These are phyloP conservation scores for Aspergillus spinulosporus DNA, from an alignment of 2,329 filamentous ascomycete genomes.

Conservation along the genomic window DNA sequence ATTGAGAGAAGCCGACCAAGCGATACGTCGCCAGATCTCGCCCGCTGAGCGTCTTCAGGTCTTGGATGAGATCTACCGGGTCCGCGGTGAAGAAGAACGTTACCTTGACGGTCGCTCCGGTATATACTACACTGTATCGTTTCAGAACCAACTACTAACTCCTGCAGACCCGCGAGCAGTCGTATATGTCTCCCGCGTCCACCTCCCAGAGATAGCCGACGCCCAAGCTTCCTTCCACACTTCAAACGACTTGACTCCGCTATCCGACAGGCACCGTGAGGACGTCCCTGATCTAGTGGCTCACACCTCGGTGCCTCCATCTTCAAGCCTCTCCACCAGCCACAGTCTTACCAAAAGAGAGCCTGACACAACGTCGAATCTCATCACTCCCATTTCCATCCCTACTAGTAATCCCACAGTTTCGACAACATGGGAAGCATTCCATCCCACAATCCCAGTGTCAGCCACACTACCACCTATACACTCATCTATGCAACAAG, in stretches of 20 bases:
- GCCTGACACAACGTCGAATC: slow-evolving; percentile 1
- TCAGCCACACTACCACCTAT: slow-evolving; percentile 17
- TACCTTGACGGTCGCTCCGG: slow-evolving; percentile 33
- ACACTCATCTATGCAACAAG: slow-evolving; percentile 6
- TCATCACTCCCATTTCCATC: neutral
- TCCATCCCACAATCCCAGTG: slow-evolving; percentile 3
- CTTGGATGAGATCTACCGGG: slow-evolving; percentile 38
- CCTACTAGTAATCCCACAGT: neutral
- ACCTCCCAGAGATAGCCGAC: slow-evolving; percentile 30
- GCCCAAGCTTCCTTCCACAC: slow-evolving; percentile 20
- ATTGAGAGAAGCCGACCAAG: slow-evolving; percentile 35
- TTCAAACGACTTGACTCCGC: slow-evolving; percentile 14
- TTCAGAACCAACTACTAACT: neutral
- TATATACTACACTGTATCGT: slow-evolving; percentile 14
- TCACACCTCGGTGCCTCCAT: slow-evolving; percentile 25
- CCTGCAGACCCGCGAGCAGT: slow-evolving; percentile 27
- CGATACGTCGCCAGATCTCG: slow-evolving; percentile 35
- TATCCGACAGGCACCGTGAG: slow-evolving; percentile 19
- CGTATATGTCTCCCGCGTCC: slow-evolving; percentile 30
- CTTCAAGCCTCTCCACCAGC: slow-evolving; percentile 13
- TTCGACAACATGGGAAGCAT: slow-evolving; percentile 16
- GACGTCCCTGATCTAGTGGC: slow-evolving; percentile 21
- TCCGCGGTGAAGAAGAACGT: slow-evolving; percentile 35
- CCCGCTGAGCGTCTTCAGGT: slow-evolving; percentile 32
- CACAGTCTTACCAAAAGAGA: too few species aligned